Percentiles rank a stretch among this genome's conserved stretches.
These are phyloP conservation scores for Aspergillus ochraceus DNA, from an alignment of 2,329 filamentous ascomycete genomes.

Conservation along the genomic window DNA sequence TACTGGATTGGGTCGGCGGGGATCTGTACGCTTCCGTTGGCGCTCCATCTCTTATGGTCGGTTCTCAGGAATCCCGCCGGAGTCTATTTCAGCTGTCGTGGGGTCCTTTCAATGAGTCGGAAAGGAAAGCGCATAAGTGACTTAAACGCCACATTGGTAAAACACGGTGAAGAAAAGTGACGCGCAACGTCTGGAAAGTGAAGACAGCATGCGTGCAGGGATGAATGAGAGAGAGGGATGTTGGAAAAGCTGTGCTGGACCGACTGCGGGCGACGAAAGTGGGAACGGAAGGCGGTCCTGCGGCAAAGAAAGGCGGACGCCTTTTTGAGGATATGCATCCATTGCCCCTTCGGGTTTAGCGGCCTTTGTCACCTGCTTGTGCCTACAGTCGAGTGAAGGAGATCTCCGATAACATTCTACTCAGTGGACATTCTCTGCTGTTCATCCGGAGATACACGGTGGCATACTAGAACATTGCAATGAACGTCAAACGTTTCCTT, in stretches of 20 bases:
- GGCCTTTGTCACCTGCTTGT: background rate
- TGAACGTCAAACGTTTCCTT: no score
- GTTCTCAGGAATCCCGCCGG: slow-evolving; percentile 16
- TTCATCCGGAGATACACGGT: no score
- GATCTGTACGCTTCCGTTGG: slow-evolving; percentile 48
- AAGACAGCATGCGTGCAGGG: slow-evolving; percentile 2
- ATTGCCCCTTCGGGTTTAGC: background rate
- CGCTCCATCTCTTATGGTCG: slow-evolving; percentile 46
- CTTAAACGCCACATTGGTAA: slow-evolving; percentile 41
- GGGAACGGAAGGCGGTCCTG: slow-evolving; percentile 17
- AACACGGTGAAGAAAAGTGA: slow-evolving; percentile 3
- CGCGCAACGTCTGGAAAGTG: slow-evolving; percentile 15
- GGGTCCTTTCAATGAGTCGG: slow-evolving; percentile 37
- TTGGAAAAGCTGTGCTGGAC: slow-evolving; percentile 12
- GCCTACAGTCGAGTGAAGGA: no score
- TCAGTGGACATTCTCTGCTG: no score
- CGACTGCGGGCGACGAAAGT: slow-evolving; percentile 12
- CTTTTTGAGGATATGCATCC: background rate
- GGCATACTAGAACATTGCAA: no score
- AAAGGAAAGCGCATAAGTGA: slow-evolving; percentile 37
- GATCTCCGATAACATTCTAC: no score
- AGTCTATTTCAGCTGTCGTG: slow-evolving; percentile 30
- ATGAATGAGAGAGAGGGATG: background rate
- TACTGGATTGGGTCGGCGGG: background rate
- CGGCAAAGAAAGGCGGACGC: background rate